phyloP scores from a whole-genome alignment of 495 filamentous ascomycete genomes.

The Tetracladium setigerum region DNA sequence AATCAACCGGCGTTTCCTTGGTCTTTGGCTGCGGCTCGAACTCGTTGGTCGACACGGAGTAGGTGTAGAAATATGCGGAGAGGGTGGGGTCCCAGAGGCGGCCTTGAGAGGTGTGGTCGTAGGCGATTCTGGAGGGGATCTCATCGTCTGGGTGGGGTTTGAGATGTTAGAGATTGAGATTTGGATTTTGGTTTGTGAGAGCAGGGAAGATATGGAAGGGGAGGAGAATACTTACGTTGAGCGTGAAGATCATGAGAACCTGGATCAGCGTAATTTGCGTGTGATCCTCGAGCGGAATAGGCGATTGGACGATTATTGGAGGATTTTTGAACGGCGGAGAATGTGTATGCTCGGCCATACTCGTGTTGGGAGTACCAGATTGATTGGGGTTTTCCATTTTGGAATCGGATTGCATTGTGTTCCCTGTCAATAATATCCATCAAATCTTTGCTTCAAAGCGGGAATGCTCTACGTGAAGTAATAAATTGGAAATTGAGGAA shows the following conservation, averaged over 20 bases:
- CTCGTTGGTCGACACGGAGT: slow-evolving; percentile 31
- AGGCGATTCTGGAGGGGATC: no score
- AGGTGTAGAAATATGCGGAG: slow-evolving; percentile 44
- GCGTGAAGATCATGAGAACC: no score
- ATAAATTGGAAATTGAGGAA: background rate
- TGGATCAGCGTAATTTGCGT: slow-evolving; percentile 49
- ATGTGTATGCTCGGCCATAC: slow-evolving; percentile 56
- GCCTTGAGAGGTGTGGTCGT: background rate
- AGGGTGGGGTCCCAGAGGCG: slow-evolving; percentile 45
- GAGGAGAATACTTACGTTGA: no score
- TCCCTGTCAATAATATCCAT: no score
- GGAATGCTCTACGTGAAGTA: no score
- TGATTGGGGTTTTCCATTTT: slow-evolving; percentile 44
- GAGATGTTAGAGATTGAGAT: no score
- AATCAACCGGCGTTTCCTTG: slow-evolving; percentile 16
- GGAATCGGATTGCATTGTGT: slow-evolving; percentile 47
- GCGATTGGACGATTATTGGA: slow-evolving; percentile 40
- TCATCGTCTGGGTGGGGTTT: no score
- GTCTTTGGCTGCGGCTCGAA: slow-evolving; percentile 2
- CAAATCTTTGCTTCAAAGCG: no score
- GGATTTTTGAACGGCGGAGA: slow-evolving; percentile 43
- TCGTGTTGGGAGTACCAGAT: slow-evolving; percentile 41
- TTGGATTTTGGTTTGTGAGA: no score
- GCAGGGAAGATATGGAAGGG: no score
- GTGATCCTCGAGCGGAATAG: slow-evolving; percentile 50